Conservation (phyloP, 202 grass and related monocot genomes). For the Dendrocalamus latiflorus region DNA sequence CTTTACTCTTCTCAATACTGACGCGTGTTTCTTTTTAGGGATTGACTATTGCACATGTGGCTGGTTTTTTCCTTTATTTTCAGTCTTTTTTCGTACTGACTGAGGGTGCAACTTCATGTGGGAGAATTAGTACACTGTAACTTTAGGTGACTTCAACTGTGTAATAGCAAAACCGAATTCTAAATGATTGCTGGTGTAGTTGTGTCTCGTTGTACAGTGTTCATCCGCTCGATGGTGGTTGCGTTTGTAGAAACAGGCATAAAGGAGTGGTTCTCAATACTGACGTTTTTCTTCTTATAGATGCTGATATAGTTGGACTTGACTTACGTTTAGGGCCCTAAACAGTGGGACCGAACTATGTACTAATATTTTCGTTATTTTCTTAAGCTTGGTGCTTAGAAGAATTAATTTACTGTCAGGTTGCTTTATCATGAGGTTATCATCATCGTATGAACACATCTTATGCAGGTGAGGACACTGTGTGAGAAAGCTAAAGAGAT, state of each 20-base stretch:
- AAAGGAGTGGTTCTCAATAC: background rate
- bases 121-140: no score
- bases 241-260: background rate
- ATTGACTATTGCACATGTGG: no score
- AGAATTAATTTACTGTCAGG: background rate
- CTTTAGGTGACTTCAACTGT: no score
- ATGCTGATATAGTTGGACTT: background rate
- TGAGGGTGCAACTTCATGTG: no score
- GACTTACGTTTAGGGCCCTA: background rate
- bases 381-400: background rate
- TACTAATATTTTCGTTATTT: background rate
- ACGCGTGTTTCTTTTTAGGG: no score
- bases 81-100: no score
- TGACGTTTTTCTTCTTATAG: no score
- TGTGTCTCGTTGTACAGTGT: background rate
- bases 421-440: background rate
- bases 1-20: no score
- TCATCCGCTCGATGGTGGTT: background rate
- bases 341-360: background rate
- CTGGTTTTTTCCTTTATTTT: no score
- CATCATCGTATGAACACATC: background rate
- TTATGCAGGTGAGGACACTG: conserved; percentile 57
- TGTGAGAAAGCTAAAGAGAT: conserved; percentile 96
- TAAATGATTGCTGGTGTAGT: no score
- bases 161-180: no score